A percentile compares a stretch with the other conserved stretches of the same genome.
Conservation (phyloP, 768 basidiomycete species). For the Suillus subluteus region DNA sequence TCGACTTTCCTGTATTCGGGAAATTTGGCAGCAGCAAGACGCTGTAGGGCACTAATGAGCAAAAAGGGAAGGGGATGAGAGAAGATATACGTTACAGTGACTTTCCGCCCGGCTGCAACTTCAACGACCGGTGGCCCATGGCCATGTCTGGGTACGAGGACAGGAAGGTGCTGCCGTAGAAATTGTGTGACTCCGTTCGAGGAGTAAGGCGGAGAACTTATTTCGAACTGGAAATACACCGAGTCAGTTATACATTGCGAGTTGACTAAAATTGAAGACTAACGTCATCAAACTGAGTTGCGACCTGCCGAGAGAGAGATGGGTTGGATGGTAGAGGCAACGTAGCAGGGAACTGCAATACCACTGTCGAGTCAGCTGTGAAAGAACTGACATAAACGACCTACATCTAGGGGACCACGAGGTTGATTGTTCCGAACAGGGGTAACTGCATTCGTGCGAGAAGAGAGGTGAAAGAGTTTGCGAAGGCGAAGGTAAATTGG, state of each 20-base stretch:
- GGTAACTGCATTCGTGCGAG: neutral
- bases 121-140: neutral
- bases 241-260: neutral
- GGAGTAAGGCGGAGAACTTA: neutral
- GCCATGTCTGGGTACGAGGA: neutral
- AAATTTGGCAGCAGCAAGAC: neutral
- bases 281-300: neutral
- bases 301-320: neutral
- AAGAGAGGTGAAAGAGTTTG: neutral
- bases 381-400: neutral
- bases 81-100: neutral
- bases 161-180: neutral
- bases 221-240: neutral
- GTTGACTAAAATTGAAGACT: neutral
- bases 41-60: neutral
- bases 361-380: neutral
- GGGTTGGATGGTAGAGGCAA: neutral
- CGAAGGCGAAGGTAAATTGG: neutral
- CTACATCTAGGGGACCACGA: neutral
- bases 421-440: neutral
- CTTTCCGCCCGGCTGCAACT: neutral
- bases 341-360: neutral
- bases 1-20: neutral
- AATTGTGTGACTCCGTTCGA: neutral
- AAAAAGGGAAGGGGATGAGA: neutral